These are phyloP conservation scores for Debaryomyces castellii DNA, from an alignment of 805 yeast species.

Conservation along the genomic window DNA sequence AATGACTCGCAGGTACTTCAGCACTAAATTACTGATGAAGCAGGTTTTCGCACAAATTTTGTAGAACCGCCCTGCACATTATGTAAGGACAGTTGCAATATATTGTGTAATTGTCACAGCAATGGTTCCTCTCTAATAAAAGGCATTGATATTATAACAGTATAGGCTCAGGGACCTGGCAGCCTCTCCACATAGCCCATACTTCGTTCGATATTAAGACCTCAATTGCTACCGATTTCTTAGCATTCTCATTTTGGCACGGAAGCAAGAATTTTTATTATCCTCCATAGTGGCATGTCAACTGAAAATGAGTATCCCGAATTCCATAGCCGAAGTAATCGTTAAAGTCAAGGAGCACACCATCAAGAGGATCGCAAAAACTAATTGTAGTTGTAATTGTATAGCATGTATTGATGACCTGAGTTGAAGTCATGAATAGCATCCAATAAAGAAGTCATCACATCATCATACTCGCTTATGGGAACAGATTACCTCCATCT, in stretches of 20 bases:
- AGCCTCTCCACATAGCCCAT: neutral
- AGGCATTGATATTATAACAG: neutral
- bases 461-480: neutral
- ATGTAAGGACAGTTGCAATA: neutral
- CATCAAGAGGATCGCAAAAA: too few species aligned
- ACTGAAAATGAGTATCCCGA: neutral
- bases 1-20: too few species aligned
- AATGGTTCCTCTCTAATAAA: neutral
- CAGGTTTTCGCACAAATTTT: too few species aligned
- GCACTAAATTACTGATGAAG: too few species aligned
- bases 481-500: neutral
- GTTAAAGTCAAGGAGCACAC: too few species aligned
- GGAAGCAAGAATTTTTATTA: neutral
- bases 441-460: neutral
- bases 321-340: neutral
- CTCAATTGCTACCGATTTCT: neutral
- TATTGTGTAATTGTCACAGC: neutral
- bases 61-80: neutral
- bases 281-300: too few species aligned
- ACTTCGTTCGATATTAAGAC: neutral
- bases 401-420: too few species aligned
- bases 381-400: neutral
- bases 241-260: neutral
- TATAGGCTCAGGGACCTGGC: neutral
- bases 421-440: neutral